Percentiles rank a stretch among this genome's conserved stretches.
phyloP scores from a whole-genome alignment of 208 protist genomes.

The Acanthamoeba lenticulata region DNA sequence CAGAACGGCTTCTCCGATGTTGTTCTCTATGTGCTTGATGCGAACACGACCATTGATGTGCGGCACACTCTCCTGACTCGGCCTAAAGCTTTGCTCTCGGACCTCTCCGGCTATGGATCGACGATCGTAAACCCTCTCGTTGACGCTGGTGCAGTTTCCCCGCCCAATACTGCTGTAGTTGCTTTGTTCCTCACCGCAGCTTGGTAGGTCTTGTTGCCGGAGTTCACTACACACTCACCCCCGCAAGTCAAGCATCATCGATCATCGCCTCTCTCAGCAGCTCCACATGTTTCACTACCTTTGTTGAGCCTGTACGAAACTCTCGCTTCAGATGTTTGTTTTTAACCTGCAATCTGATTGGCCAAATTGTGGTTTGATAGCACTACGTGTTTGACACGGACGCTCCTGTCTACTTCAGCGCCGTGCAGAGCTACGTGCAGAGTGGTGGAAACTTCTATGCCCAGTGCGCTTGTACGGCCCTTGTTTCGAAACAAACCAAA shows the following conservation, averaged over 20 bases:
- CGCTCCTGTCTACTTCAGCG: background rate
- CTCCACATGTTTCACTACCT: no score
- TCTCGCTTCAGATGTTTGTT: no score
- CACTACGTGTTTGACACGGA: background rate
- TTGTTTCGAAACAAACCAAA: no score
- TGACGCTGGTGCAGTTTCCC: background rate
- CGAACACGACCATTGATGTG: background rate
- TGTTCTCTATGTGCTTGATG: background rate
- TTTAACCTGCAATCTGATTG: no score
- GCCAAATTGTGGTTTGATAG: background rate
- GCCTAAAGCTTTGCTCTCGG: slow-evolving; percentile 1
- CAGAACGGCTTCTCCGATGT: background rate
- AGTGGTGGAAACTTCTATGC: background rate
- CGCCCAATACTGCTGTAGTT: background rate
- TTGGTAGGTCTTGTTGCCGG: no score
- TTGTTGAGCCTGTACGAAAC: no score
- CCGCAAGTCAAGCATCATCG: no score
- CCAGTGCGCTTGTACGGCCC: background rate
- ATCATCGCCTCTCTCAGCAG: no score
- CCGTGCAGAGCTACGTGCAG: background rate
- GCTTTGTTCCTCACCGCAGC: no score
- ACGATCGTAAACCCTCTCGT: background rate
- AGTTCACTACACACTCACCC: no score
- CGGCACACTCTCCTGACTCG: background rate
- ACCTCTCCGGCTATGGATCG: background rate